Conservation (phyloP, 768 basidiomycete genomes). For the Xerocomus spinulosus region DNA sequence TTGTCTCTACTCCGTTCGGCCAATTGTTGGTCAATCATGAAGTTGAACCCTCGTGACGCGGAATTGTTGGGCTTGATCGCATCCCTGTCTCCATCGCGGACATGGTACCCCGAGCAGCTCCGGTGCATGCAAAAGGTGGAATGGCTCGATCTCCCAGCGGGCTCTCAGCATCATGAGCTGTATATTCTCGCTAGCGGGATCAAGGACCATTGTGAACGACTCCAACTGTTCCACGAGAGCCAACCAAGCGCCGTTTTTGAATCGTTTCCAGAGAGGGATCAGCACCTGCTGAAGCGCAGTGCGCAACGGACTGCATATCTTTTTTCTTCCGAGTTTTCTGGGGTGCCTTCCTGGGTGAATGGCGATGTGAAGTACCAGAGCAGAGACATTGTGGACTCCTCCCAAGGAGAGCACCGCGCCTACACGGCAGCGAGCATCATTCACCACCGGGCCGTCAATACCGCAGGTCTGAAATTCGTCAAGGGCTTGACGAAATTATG, state of each 20-base stretch:
- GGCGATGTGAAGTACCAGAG: constrained; percentile 5
- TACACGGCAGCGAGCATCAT: constrained; percentile 6
- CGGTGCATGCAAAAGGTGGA: constrained; percentile 11
- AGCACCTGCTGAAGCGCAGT: constrained; percentile 16
- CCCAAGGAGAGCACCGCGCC: constrained; percentile 6
- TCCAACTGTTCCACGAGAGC: constrained; percentile 3
- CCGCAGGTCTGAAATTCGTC: not conserved
- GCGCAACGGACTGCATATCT: constrained; percentile 12
- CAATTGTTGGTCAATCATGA: constrained; percentile 37
- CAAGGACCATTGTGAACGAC: constrained; percentile 12
- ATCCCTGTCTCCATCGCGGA: constrained; percentile 30
- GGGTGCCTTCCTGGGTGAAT: not conserved
- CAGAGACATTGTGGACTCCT: constrained; percentile 5
- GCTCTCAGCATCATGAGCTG: constrained; percentile 1
- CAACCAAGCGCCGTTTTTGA: constrained; percentile 1
- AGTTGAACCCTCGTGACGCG: constrained; percentile 24
- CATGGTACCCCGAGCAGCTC: constrained; percentile 37
- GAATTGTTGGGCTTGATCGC: constrained; percentile 31
- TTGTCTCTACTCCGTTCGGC: constrained; percentile 36
- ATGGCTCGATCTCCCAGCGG: constrained; percentile 8
- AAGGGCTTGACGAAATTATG: not conserved
- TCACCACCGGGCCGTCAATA: not conserved
- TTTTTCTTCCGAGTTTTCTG: constrained; percentile 7
- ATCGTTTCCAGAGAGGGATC: constrained; percentile 12
- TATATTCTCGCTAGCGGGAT: constrained; percentile 17